phyloP scores from a whole-genome alignment of 1,284 basidiomycete species.

The Sanghuangporus baumii region DNA sequence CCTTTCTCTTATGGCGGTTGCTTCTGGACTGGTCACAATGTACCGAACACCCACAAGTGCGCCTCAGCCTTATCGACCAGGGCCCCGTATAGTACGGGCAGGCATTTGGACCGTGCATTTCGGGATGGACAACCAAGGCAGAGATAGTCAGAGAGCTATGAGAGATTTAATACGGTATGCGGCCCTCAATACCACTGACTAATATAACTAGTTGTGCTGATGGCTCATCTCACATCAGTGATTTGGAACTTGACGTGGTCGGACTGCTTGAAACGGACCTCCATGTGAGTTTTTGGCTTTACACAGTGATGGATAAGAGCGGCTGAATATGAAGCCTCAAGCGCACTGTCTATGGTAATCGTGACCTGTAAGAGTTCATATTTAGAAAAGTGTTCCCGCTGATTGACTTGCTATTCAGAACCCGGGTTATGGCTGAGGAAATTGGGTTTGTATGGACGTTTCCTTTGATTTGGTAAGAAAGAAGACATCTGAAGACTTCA shows the following conservation, averaged over 20 bases:
- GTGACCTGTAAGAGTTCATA: slow-evolving; percentile 61
- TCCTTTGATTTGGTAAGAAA: neutral
- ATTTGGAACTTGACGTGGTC: slow-evolving; percentile 78
- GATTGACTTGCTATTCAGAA: slow-evolving; percentile 35
- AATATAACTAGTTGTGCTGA: neutral
- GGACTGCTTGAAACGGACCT: slow-evolving; percentile 87
- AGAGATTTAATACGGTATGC: slow-evolving; percentile 59
- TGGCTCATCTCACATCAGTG: slow-evolving; percentile 34
- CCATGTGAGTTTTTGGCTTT: slow-evolving; percentile 47
- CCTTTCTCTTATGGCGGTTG: slow-evolving; percentile 36
- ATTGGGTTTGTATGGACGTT: slow-evolving; percentile 66
- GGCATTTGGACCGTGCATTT: slow-evolving; percentile 96
- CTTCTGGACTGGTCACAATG: slow-evolving; percentile 48
- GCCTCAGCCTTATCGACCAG: slow-evolving; percentile 58
- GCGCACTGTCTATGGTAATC: slow-evolving; percentile 84
- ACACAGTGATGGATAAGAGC: neutral
- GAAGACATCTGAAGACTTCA: slow-evolving; percentile 14
- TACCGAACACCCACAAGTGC: slow-evolving; percentile 44
- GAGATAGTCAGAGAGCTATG: slow-evolving; percentile 80
- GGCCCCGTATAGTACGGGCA: slow-evolving; percentile 70
- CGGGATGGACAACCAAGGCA: slow-evolving; percentile 76
- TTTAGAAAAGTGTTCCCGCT: slow-evolving; percentile 6
- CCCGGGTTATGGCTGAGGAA: slow-evolving; percentile 72
- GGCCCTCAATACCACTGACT: neutral
- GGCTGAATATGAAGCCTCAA: slow-evolving; percentile 28